phyloP scores from a whole-genome alignment of 306 rosid species.

The Pterocarpus santalinus region DNA sequence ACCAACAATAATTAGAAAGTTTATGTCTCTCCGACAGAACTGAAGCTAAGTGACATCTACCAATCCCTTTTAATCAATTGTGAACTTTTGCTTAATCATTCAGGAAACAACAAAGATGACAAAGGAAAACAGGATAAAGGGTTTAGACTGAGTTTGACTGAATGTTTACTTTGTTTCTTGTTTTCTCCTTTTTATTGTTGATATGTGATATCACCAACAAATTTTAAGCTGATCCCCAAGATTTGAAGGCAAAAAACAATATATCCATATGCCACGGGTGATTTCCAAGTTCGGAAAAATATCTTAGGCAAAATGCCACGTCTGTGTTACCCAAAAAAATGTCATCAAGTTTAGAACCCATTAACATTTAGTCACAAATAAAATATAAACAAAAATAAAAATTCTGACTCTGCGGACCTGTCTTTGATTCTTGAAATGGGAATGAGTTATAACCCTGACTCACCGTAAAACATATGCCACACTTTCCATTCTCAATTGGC shows the following conservation, averaged over 20 bases:
- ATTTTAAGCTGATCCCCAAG: neutral
- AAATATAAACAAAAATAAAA: no score
- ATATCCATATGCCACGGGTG: no score
- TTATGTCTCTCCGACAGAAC: constrained; percentile 14
- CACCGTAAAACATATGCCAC: no score
- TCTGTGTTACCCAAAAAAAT: neutral
- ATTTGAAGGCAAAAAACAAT: neutral
- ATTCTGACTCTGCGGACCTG: no score
- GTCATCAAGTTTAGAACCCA: no score
- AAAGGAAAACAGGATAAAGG: constrained; percentile 3
- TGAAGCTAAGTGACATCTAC: constrained; percentile 29
- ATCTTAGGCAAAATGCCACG: neutral
- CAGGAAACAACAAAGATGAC: constrained; percentile 5
- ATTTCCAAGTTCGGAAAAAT: no score
- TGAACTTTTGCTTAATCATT: constrained; percentile 43
- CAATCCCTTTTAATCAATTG: constrained; percentile 34
- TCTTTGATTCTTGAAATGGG: no score
- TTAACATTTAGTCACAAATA: no score
- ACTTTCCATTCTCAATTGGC: no score
- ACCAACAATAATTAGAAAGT: constrained; percentile 2
- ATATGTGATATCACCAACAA: neutral
- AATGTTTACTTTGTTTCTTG: neutral
- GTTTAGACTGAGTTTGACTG: constrained; percentile 32
- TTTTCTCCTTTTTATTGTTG: neutral
- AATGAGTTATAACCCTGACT: no score